phyloP scores from a whole-genome alignment of 306 rosid genomes.

The Vigna radiata region DNA sequence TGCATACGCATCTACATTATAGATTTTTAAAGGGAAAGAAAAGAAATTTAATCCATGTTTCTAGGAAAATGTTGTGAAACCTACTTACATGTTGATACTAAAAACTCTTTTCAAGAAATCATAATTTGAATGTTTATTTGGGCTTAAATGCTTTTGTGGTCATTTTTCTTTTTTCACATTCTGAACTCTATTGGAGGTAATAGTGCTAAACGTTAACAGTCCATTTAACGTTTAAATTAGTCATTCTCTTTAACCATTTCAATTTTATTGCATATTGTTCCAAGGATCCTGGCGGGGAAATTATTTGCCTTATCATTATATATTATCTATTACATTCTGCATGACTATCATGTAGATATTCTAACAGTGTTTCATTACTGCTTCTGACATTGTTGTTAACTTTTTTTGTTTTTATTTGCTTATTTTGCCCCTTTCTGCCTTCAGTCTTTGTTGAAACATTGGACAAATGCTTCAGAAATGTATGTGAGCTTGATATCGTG shows the following conservation, averaged over 20 bases:
- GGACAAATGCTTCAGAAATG: conserved; percentile 98
- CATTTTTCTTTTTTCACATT: conserved; percentile 5
- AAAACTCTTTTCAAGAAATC: background rate
- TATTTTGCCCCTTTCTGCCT: conserved; percentile 43
- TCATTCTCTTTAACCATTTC: conserved; percentile 28
- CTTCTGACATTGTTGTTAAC: conserved; percentile 22
- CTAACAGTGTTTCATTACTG: conserved; percentile 9
- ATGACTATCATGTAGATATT: conserved; percentile 13
- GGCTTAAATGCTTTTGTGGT: conserved; percentile 1
- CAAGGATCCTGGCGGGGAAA: conserved; percentile 3
- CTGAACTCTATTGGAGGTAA: conserved; percentile 1
- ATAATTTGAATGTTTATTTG: background rate
- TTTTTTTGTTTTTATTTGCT: conserved; percentile 40
- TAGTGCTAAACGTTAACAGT: conserved; percentile 6
- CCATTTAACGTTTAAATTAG: conserved; percentile 14
- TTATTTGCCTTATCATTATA: conserved; percentile 20
- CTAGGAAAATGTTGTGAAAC: conserved; percentile 19
- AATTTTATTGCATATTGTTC: conserved; percentile 23
- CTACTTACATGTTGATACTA: background rate
- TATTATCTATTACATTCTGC: conserved; percentile 31
- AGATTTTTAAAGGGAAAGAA: background rate
- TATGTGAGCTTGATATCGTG: conserved; percentile 93
- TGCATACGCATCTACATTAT: background rate
- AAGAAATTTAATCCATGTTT: background rate
- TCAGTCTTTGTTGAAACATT: conserved; percentile 96